A percentile compares a stretch with the other conserved stretches of the same genome.
Conservation (phyloP, 352 stramenopile genomes). For the Globisporangium camurandrum region DNA sequence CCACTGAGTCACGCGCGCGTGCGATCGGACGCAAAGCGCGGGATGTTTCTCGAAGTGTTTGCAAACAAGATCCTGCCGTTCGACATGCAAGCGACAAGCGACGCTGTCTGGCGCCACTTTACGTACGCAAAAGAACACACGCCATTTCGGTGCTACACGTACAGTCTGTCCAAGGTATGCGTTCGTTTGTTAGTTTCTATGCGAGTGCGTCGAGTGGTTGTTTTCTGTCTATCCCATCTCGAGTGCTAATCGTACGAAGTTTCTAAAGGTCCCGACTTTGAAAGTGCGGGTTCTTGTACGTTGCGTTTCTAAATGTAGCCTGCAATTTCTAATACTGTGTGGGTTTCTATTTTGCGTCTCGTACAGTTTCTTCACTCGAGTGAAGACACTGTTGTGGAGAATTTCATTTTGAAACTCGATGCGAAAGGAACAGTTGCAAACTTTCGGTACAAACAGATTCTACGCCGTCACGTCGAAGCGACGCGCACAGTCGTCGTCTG, state of each 20-base stretch:
- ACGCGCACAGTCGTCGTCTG: constrained; percentile 56
- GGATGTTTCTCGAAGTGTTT: constrained; percentile 7
- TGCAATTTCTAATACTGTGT: not conserved
- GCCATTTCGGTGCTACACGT: not conserved
- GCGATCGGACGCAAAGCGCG: not conserved
- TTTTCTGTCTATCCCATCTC: no score
- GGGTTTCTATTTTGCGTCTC: not conserved
- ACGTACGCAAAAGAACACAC: not conserved
- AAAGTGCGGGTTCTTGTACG: no score
- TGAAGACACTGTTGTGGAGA: not conserved
- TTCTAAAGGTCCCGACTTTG: no score
- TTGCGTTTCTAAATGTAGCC: no score
- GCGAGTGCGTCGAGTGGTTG: not conserved
- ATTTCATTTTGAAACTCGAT: not conserved
- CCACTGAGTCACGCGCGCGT: not conserved
- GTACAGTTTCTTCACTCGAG: not conserved
- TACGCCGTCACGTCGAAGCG: constrained; percentile 25
- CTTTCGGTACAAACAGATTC: constrained; percentile 22
- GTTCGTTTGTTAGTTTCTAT: not conserved
- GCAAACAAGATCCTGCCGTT: constrained; percentile 9
- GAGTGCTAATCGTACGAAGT: no score
- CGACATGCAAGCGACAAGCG: not conserved
- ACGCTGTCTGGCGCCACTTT: constrained; percentile 7
- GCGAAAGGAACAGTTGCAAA: not conserved
- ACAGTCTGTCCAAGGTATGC: not conserved